Evolutionary conservation across 192 early-diverging fungal genomes (phyloP).

Genomic region (Coemansia sp.): DNA sequence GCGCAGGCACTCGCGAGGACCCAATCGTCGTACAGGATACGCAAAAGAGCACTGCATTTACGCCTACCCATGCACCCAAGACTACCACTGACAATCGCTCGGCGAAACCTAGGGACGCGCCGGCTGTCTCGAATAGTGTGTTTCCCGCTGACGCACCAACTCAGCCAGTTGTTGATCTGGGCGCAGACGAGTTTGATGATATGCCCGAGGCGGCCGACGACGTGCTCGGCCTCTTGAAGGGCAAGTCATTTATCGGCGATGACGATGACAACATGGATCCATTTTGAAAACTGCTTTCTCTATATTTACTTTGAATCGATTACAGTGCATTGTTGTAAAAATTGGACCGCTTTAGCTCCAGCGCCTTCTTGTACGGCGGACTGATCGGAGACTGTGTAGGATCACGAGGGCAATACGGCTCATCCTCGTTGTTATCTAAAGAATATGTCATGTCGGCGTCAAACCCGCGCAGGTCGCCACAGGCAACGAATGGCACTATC

Average conservation of each 20-base stretch:
- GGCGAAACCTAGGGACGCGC: background rate
- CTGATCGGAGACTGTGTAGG: constrained; percentile 85
- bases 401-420: constrained; percentile 56
- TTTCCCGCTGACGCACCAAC: background rate
- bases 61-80: background rate
- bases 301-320: background rate
- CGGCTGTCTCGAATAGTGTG: background rate
- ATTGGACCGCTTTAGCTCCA: constrained; percentile 72
- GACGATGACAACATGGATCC: constrained; percentile 6
- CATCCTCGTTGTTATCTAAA: constrained; percentile 53
- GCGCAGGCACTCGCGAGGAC: constrained; percentile 20
- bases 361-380: constrained; percentile 84
- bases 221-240: background rate
- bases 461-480: constrained; percentile 86
- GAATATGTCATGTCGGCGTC: constrained; percentile 88
- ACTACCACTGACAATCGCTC: background rate
- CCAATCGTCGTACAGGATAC: constrained; percentile 37
- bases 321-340: constrained; percentile 62
- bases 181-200: background rate
- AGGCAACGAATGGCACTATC: constrained; percentile 87
- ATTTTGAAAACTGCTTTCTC: constrained; percentile 6
- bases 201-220: constrained; percentile 5
- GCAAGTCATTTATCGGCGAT: background rate
- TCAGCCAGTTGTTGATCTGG: background rate
- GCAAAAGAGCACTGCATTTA: constrained; percentile 4